Evolutionary conservation across 331 rosid genomes (phyloP).

Genomic region (Cucumis variabilis): DNA sequence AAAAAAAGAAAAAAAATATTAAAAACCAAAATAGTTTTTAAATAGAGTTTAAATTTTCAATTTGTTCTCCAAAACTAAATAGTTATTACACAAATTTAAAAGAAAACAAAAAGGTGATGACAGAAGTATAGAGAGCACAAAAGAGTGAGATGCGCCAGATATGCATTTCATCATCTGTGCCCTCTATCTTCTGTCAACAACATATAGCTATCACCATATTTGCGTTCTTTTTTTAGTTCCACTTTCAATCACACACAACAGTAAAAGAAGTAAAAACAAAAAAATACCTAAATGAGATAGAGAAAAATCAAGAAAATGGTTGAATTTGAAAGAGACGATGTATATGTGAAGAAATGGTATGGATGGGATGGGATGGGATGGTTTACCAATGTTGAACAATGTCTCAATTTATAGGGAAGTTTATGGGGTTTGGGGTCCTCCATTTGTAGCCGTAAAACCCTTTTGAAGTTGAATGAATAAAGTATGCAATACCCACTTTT

Average conservation of each 20-base stretch:
- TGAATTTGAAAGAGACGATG: background rate
- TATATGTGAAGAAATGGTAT: background rate
- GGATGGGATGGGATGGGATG: background rate
- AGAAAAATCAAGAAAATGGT: background rate
- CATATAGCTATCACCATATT: background rate
- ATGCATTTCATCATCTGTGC: conserved; percentile 40
- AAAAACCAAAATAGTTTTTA: too few relatives aligned
- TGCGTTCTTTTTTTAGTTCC: background rate
- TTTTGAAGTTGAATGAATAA: conserved; percentile 1
- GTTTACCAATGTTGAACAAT: background rate
- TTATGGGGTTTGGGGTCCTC: background rate
- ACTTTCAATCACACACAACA: background rate
- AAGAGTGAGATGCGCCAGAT: conserved; percentile 29
- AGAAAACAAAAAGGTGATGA: conserved; percentile 21
- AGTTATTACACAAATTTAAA: background rate
- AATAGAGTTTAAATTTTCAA: too few relatives aligned
- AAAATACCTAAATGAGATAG: background rate
- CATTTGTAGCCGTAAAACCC: background rate
- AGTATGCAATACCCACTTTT: conserved; percentile 1
- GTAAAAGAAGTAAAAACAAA: background rate
- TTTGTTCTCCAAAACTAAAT: too few relatives aligned
- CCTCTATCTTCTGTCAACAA: conserved; percentile 40
- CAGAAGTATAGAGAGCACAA: conserved; percentile 41
- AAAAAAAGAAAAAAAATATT: too few relatives aligned
- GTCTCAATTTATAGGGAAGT: conserved; percentile 26